phyloP scores from a whole-genome alignment of 1,284 basidiomycete genomes.

The Boletus chippewaensis region DNA sequence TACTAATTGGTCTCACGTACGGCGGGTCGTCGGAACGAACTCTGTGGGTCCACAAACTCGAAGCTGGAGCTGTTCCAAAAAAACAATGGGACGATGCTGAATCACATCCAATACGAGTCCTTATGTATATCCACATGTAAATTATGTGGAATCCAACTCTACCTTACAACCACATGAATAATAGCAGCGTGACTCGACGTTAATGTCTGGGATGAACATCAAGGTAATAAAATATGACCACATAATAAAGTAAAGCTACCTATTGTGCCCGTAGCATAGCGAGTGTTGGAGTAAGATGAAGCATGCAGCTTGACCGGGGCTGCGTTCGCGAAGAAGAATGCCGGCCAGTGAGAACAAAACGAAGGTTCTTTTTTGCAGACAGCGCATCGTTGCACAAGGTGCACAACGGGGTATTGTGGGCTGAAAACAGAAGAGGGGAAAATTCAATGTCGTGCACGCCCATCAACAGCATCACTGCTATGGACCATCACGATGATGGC shows the following conservation, averaged over 20 bases:
- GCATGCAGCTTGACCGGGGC: slow-evolving; percentile 1
- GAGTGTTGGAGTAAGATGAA: slow-evolving; percentile 5
- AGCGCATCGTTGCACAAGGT: slow-evolving; percentile 4
- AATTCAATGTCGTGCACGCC: not conserved
- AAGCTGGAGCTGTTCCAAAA: not conserved
- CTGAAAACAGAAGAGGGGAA: not conserved
- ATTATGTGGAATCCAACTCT: slow-evolving; percentile 12
- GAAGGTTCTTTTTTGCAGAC: slow-evolving; percentile 8
- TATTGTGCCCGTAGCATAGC: slow-evolving; percentile 16
- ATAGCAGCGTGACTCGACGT: slow-evolving; percentile 13
- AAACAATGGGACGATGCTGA: not conserved
- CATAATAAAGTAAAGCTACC: slow-evolving; percentile 20
- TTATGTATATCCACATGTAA: slow-evolving; percentile 8
- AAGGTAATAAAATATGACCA: slow-evolving; percentile 27
- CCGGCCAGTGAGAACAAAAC: slow-evolving; percentile 3
- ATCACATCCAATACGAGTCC: not conserved
- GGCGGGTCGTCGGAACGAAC: not conserved
- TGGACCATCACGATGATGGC: slow-evolving; percentile 9
- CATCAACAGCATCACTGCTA: not conserved
- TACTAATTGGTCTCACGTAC: slow-evolving; percentile 3
- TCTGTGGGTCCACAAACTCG: not conserved
- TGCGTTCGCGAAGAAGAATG: slow-evolving; percentile 7
- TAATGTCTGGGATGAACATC: slow-evolving; percentile 19
- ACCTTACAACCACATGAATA: slow-evolving; percentile 19
- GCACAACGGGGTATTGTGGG: slow-evolving; percentile 1